Percentiles rank a stretch among this genome's conserved stretches.
phyloP scores from a whole-genome alignment of 2,329 filamentous ascomycete genomes.

The Fusarium devonianum region DNA sequence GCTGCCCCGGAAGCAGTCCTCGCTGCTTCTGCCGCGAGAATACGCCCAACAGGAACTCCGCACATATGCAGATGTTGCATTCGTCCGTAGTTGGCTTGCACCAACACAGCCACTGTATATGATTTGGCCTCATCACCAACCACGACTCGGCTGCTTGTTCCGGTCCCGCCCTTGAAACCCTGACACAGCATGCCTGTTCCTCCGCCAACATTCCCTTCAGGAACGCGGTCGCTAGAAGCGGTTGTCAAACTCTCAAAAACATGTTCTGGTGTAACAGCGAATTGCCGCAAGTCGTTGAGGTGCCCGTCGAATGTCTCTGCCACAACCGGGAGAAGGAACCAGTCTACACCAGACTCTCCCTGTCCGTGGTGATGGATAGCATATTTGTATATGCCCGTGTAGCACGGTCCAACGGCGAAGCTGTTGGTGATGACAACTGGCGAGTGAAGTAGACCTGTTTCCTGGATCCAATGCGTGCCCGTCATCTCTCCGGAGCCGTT shows the following conservation, averaged over 20 bases:
- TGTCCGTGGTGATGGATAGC: constrained; percentile 55
- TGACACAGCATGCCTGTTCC: constrained; percentile 71
- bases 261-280: constrained; percentile 60
- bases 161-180: constrained; percentile 70
- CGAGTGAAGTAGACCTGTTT: constrained; percentile 54
- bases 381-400: constrained; percentile 64
- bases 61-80: constrained; percentile 62
- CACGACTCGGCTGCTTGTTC: constrained; percentile 61
- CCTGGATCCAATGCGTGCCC: constrained; percentile 66
- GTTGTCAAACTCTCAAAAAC: constrained; percentile 59
- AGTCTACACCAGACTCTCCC: constrained; percentile 51
- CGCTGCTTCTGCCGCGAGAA: constrained; percentile 54
- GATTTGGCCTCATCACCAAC: constrained; percentile 29
- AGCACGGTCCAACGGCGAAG: constrained; percentile 38
- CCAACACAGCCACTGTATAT: constrained; percentile 66
- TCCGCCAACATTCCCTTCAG: constrained; percentile 67
- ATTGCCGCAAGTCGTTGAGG: constrained; percentile 63
- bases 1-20: constrained; percentile 36
- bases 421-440: constrained; percentile 16
- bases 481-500: constrained; percentile 71
- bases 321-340: constrained; percentile 64
- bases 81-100: constrained; percentile 69
- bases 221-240: constrained; percentile 57
- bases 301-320: constrained; percentile 68
- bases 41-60: constrained; percentile 65